Evolutionary conservation across 352 stramenopile genomes (phyloP).

Genomic region (Phytophthora pinifolia): DNA sequence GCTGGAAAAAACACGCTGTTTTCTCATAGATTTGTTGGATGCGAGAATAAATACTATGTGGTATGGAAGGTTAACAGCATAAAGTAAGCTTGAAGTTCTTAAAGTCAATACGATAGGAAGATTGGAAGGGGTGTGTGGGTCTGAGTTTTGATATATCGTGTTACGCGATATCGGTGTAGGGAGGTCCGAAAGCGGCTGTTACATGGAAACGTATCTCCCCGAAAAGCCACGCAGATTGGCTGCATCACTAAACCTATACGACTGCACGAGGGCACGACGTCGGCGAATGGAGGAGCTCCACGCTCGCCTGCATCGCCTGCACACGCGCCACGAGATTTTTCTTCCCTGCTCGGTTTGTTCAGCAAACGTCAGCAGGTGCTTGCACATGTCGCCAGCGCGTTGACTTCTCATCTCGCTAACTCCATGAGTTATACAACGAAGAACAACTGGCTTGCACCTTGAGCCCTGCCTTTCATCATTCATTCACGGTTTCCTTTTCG

Average conservation of each 20-base stretch:
- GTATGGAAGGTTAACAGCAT: not conserved
- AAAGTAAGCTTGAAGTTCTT: too few species aligned
- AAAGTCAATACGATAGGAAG: too few species aligned
- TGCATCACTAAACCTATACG: conserved; percentile 16
- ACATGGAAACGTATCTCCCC: not conserved
- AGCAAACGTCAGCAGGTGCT: conserved; percentile 2
- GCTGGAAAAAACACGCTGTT: not conserved
- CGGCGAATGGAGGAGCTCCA: not conserved
- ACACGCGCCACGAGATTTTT: conserved; percentile 17
- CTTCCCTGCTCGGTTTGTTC: not conserved
- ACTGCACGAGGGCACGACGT: conserved; percentile 14
- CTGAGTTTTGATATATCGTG: not conserved
- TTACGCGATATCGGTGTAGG: too few species aligned
- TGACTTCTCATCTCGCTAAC: conserved; percentile 11
- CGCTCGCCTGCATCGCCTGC: not conserved
- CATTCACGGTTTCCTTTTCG: too few species aligned
- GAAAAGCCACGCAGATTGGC: conserved; percentile 24
- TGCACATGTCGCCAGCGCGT: not conserved
- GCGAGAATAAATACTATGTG: not conserved
- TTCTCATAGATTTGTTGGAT: conserved; percentile 2
- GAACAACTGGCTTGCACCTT: too few species aligned
- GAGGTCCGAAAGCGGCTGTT: too few species aligned
- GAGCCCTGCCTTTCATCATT: too few species aligned
- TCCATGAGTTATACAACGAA: too few species aligned
- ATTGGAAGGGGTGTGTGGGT: too few species aligned